Conservation (phyloP, 2,329 filamentous ascomycete species). For the Fusarium verticillioides region DNA sequence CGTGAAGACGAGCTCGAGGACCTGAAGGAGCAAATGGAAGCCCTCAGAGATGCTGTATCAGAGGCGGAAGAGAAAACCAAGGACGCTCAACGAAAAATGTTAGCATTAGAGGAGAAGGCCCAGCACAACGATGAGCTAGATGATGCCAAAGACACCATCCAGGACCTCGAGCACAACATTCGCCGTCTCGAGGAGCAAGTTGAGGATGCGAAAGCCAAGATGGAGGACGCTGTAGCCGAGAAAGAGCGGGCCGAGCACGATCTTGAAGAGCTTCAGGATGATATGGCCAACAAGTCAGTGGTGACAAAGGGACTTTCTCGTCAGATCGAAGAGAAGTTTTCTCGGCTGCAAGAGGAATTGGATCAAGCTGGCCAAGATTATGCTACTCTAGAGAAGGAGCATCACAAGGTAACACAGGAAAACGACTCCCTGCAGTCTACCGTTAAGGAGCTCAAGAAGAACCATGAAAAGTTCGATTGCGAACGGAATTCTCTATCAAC, state of each 20-base stretch:
- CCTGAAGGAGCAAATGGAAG: constrained; percentile 67
- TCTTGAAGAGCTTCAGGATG: constrained; percentile 75
- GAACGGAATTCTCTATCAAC: constrained; percentile 53
- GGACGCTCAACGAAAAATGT: constrained; percentile 60
- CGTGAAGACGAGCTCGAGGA: constrained; percentile 80
- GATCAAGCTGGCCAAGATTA: constrained; percentile 62
- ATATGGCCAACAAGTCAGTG: constrained; percentile 82
- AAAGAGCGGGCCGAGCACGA: constrained; percentile 69
- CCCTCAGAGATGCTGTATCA: constrained; percentile 66
- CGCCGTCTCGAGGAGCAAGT: constrained; percentile 65
- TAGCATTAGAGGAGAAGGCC: constrained; percentile 68
- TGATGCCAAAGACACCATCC: constrained; percentile 67
- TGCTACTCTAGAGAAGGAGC: constrained; percentile 63
- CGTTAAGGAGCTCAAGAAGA: constrained; percentile 54
- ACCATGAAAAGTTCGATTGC: constrained; percentile 47
- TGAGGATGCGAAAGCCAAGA: constrained; percentile 64
- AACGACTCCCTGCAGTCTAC: constrained; percentile 57
- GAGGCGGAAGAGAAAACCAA: constrained; percentile 69
- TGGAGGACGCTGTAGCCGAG: constrained; percentile 63
- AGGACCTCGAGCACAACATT: constrained; percentile 66
- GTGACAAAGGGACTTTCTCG: constrained; percentile 78
- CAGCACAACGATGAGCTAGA: constrained; percentile 62
- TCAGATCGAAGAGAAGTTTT: constrained; percentile 77
- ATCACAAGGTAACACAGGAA: constrained; percentile 58
- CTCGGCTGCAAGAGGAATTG: constrained; percentile 74